Percentiles rank a stretch among this genome's conserved stretches.
phyloP scores from a whole-genome alignment of 768 basidiomycete genomes.

The Pleurotus cornucopiae region DNA sequence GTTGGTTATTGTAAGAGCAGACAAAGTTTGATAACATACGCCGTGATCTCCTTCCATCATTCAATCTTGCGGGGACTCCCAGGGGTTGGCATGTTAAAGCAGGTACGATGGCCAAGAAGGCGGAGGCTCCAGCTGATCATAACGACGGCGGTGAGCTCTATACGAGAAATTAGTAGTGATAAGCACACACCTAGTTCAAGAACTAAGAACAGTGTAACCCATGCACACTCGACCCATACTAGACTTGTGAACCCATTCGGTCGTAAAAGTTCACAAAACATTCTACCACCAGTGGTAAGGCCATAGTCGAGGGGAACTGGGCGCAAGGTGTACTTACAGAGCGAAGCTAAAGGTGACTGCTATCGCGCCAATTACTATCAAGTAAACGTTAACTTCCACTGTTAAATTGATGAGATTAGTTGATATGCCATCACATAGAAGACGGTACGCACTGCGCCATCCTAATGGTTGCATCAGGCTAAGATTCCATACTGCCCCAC shows the following conservation, averaged over 20 bases:
- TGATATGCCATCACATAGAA: neutral
- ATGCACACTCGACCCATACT: slow-evolving; percentile 71
- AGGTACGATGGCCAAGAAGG: slow-evolving; percentile 37
- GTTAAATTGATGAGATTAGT: slow-evolving; percentile 11
- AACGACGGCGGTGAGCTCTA: neutral
- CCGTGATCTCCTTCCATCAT: neutral
- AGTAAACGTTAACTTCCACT: slow-evolving; percentile 54
- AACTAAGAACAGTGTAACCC: slow-evolving; percentile 54
- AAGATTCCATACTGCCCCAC: slow-evolving; percentile 67
- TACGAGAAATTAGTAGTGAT: neutral
- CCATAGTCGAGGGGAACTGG: too few species aligned
- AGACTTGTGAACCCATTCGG: slow-evolving; percentile 47
- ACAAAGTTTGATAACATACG: neutral
- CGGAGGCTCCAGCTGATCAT: slow-evolving; percentile 48
- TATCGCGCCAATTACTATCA: slow-evolving; percentile 55
- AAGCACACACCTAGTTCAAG: slow-evolving; percentile 53
- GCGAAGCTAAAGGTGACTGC: slow-evolving; percentile 56
- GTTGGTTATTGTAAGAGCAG: neutral
- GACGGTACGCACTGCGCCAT: slow-evolving; percentile 33
- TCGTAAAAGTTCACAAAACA: slow-evolving; percentile 55
- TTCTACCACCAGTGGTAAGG: slow-evolving; percentile 25
- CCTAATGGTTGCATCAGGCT: slow-evolving; percentile 36
- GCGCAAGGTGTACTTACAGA: slow-evolving; percentile 37
- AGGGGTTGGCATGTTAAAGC: slow-evolving; percentile 27
- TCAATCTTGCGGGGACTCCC: slow-evolving; percentile 1